Conservation (phyloP, 2,329 filamentous ascomycete genomes). For the Penicillium sp. region DNA sequence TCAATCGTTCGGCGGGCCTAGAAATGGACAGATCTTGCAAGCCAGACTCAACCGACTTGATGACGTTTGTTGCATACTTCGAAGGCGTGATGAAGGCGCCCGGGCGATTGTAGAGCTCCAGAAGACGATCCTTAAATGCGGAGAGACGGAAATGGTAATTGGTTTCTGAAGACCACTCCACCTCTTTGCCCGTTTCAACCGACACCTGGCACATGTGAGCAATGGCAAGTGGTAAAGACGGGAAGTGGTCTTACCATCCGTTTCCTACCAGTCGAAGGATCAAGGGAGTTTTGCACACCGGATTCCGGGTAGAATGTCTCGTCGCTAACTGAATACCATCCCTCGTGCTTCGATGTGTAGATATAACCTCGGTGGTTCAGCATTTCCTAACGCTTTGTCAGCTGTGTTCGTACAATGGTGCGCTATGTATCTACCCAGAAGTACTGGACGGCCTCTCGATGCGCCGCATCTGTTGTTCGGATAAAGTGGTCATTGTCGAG, state of each 20-base stretch:
- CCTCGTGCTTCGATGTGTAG: slow-evolving; percentile 80
- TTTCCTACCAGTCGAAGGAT: slow-evolving; percentile 75
- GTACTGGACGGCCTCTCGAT: slow-evolving; percentile 78
- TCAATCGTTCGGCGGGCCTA: slow-evolving; percentile 68
- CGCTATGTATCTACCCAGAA: slow-evolving; percentile 62
- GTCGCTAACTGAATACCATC: slow-evolving; percentile 96
- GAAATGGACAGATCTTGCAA: slow-evolving; percentile 88
- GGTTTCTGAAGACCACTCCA: slow-evolving; percentile 88
- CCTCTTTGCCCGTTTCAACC: slow-evolving; percentile 81
- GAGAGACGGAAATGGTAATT: slow-evolving; percentile 96
- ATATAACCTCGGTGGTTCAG: slow-evolving; percentile 71
- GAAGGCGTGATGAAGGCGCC: slow-evolving; percentile 71
- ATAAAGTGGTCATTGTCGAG: slow-evolving; percentile 83
- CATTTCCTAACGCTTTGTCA: slow-evolving; percentile 48
- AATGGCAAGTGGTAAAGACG: background rate
- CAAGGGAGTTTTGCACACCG: slow-evolving; percentile 66
- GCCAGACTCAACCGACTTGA: slow-evolving; percentile 69
- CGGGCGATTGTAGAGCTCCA: slow-evolving; percentile 74
- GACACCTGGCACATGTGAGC: slow-evolving; percentile 50
- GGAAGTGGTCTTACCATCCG: slow-evolving; percentile 55
- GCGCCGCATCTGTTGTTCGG: slow-evolving; percentile 78
- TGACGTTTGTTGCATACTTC: slow-evolving; percentile 70
- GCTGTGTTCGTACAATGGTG: background rate
- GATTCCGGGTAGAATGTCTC: slow-evolving; percentile 90
- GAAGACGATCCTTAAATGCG: slow-evolving; percentile 69